Conservation (phyloP, 1,284 basidiomycete species). For the Puccinia brachypodii region DNA sequence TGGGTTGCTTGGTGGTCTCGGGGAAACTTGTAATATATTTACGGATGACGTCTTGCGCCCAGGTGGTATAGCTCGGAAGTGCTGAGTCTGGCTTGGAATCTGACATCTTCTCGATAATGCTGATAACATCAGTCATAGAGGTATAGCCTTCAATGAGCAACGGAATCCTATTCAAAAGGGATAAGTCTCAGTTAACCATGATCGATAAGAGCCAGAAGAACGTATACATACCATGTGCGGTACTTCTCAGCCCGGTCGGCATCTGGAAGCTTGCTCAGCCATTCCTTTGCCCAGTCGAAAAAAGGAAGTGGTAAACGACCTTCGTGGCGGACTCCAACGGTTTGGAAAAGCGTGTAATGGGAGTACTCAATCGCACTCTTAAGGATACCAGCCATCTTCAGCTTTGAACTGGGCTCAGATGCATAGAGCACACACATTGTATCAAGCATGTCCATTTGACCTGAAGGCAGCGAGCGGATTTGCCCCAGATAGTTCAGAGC, state of each 20-base stretch:
- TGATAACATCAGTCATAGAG: background rate
- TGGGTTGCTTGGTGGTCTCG: background rate
- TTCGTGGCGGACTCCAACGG: background rate
- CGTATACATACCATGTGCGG: background rate
- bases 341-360: conserved; percentile 8
- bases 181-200: background rate
- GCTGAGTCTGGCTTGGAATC: background rate
- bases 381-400: background rate
- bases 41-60: background rate
- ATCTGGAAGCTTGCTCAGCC: background rate
- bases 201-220: background rate
- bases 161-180: background rate
- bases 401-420: background rate
- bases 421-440: no score
- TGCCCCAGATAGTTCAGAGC: no score
- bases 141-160: background rate
- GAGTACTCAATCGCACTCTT: background rate
- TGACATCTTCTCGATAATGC: background rate
- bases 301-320: background rate
- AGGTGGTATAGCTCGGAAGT: background rate
- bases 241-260: background rate
- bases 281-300: background rate
- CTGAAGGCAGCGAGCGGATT: no score
- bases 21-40: background rate
- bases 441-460: no score